A percentile compares a stretch with the other conserved stretches of the same genome.
These are phyloP conservation scores for Daldinia bambusicola DNA, from an alignment of 495 filamentous ascomycete genomes.

Conservation along the genomic window DNA sequence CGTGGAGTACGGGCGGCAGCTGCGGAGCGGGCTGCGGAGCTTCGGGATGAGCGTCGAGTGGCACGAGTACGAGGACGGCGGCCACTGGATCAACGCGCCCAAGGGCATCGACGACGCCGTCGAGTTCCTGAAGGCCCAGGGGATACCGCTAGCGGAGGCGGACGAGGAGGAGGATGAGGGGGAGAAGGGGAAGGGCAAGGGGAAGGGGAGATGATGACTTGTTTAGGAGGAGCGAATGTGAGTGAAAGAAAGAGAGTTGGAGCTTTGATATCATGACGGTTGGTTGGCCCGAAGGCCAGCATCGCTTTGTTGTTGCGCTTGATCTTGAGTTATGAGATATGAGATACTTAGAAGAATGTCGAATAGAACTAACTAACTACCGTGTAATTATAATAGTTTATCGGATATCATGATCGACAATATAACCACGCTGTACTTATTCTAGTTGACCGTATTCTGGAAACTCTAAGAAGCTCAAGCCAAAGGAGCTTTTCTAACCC, in stretches of 20 bases:
- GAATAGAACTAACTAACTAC: not conserved
- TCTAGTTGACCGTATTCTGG: no score
- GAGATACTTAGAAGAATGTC: not conserved
- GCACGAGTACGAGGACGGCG: constrained; percentile 62
- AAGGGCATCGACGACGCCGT: constrained; percentile 64
- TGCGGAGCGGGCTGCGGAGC: constrained; percentile 50
- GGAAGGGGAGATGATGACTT: not conserved
- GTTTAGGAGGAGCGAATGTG: not conserved
- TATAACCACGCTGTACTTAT: no score
- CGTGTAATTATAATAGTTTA: constrained; percentile 3
- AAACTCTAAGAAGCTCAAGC: no score
- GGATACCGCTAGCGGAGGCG: constrained; percentile 20
- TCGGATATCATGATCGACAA: not conserved
- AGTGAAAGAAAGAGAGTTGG: not conserved
- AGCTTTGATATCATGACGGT: not conserved
- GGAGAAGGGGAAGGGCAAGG: not conserved
- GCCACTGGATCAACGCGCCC: constrained; percentile 66
- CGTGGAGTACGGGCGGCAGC: constrained; percentile 54
- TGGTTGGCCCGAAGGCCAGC: not conserved
- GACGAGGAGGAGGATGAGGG: not conserved
- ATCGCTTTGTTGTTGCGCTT: not conserved
- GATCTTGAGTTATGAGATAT: not conserved
- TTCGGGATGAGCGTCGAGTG: constrained; percentile 61
- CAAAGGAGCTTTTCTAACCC: no score
- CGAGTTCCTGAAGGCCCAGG: constrained; percentile 50